Base-by-base conservation (phyloP, 306 rosid species). In the Vachellia pachyceras region DNA sequence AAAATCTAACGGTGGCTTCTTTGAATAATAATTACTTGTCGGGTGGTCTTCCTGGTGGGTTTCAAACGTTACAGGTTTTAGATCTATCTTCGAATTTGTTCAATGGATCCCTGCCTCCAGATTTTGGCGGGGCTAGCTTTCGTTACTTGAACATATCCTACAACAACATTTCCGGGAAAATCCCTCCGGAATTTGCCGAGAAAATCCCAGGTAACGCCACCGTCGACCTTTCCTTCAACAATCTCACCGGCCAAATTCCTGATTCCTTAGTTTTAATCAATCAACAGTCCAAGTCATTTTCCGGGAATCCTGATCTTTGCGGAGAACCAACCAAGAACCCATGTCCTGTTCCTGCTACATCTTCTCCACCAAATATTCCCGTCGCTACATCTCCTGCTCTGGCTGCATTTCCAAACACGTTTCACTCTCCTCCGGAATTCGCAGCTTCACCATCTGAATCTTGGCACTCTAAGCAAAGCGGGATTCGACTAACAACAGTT, bases 71-170 rank as follows among this genome's bases (percentile, higher is more conserved):
- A 52, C 84, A 87, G 69, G 82, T 82, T 78, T 77, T 96, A 71
- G 99, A 96, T 93, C 90, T 96, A 44, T 93, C 99, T 33, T 89
- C 88, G 1, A 96, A 96, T 83, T 83, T 92, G 76, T 33, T 96
- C 14, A 92, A 90, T 69, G 99, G 97, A 4, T 86, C 98, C 57
- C 82, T 96, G 52, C 91, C 92, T 3, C 47, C 47, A 3, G 91
- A 86, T 79, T 93, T 93, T 44, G 91, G 88, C 0, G 97, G 97
- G 1, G 83, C 84, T 6, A 63, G 39, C 17, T 64, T 92, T 7
- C 82, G 72, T 65, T 93, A 89, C 87, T 77, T 93, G 58, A 96
- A 93, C 77, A 61, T 89, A 55, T 93, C 98, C 6, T 75, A 83
- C 88, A 96, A 92, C 87, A 86, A 73, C 57, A 69, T 93, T 58